These are phyloP conservation scores for Lodderomyces metapsilosis DNA, from an alignment of 1,139 yeast species.

Conservation along the genomic window DNA sequence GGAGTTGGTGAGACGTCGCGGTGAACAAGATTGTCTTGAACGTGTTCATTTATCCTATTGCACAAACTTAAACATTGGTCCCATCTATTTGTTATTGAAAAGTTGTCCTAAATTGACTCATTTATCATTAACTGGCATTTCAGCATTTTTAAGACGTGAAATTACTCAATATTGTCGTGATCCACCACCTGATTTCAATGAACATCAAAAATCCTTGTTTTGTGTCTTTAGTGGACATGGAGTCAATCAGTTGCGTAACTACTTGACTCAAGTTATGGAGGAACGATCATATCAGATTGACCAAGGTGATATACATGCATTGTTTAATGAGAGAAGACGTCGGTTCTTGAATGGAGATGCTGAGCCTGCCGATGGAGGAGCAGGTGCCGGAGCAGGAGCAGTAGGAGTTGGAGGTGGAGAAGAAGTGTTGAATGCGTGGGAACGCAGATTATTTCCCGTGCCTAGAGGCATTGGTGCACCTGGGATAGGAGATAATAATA, in stretches of 20 bases:
- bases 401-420: slow-evolving; percentile 9
- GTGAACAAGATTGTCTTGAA: slow-evolving; percentile 74
- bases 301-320: slow-evolving; percentile 37
- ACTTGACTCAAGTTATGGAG: slow-evolving; percentile 49
- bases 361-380: slow-evolving; percentile 21
- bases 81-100: slow-evolving; percentile 68
- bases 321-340: slow-evolving; percentile 34
- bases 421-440: slow-evolving; percentile 22
- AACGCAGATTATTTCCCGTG: slow-evolving; percentile 9
- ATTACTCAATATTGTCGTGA: slow-evolving; percentile 85
- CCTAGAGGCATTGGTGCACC: not conserved
- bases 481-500: too few species aligned
- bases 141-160: slow-evolving; percentile 82
- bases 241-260: slow-evolving; percentile 67
- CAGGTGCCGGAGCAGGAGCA: not conserved
- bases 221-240: slow-evolving; percentile 96
- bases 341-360: slow-evolving; percentile 21
- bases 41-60: slow-evolving; percentile 93
- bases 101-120: slow-evolving; percentile 88
- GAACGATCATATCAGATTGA: slow-evolving; percentile 42
- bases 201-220: slow-evolving; percentile 79
- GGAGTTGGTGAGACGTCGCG: slow-evolving; percentile 72
- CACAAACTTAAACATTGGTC: slow-evolving; percentile 70
- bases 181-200: slow-evolving; percentile 93
- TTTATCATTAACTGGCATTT: slow-evolving; percentile 83